Evolutionary conservation across 257 asterid species (phyloP).

Genomic region (Capsicum chinense): DNA sequence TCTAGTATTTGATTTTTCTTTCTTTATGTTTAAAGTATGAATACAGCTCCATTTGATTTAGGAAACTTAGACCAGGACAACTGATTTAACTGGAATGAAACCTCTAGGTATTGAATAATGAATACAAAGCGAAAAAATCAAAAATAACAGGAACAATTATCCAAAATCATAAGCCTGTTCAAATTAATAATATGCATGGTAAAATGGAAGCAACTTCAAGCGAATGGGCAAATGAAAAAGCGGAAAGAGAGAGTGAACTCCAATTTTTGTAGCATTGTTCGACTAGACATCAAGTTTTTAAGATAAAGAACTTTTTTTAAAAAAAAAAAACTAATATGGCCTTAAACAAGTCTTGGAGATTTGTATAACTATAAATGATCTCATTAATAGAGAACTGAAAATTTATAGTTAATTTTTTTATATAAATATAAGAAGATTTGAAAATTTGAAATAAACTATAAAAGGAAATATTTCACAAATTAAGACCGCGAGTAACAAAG

Average conservation of each 20-base stretch:
- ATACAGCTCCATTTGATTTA: neutral
- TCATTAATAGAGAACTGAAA: too few relatives aligned
- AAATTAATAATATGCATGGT: neutral
- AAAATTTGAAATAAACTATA: neutral
- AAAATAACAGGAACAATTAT: neutral
- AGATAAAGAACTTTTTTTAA: neutral
- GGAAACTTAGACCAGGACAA: neutral
- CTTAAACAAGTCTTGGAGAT: neutral
- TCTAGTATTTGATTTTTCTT: neutral
- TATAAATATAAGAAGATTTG: neutral
- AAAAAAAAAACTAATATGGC: neutral
- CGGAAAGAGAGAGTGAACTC: neutral
- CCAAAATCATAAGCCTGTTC: neutral
- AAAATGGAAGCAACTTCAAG: neutral
- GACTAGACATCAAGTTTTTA: neutral
- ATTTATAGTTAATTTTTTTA: too few relatives aligned
- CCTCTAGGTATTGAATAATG: neutral
- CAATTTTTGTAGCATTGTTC: neutral
- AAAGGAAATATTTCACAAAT: neutral
- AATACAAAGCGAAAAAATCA: neutral
- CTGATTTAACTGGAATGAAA: neutral
- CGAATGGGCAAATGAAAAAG: neutral
- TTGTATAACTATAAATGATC: neutral
- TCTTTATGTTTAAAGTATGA: neutral
- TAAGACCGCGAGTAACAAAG: neutral